A percentile compares a stretch with the other conserved stretches of the same genome.
Conservation (phyloP, 208 protist genomes). For the Leishmania turanica region DNA sequence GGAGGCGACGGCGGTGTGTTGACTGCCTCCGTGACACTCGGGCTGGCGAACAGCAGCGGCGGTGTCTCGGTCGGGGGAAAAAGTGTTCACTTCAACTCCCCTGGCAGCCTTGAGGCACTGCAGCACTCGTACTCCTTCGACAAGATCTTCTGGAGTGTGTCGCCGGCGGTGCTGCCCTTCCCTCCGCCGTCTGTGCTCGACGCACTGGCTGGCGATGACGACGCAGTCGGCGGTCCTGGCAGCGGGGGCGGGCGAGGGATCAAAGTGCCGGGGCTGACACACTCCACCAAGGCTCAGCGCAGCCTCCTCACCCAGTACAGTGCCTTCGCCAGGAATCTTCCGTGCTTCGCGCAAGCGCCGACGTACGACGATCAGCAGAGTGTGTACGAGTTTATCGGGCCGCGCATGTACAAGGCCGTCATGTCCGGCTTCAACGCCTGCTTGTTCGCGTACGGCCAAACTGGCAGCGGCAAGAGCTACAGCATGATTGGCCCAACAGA, state of each 20-base stretch:
- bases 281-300: conserved; percentile 8
- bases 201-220: conserved; percentile 1
- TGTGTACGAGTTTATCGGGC: conserved; percentile 82
- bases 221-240: neutral
- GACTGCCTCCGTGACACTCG: neutral
- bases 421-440: conserved; percentile 91
- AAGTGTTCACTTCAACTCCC: neutral
- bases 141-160: conserved; percentile 78
- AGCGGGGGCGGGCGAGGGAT: neutral
- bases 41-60: conserved; percentile 7
- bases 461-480: conserved; percentile 91
- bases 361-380: conserved; percentile 66
- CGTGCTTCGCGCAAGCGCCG: conserved; percentile 52
- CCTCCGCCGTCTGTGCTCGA: conserved; percentile 17
- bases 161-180: conserved; percentile 51
- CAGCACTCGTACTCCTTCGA: conserved; percentile 75
- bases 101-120: conserved; percentile 1
- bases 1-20: neutral
- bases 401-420: conserved; percentile 62
- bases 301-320: conserved; percentile 14
- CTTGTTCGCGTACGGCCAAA: conserved; percentile 93
- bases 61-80: conserved; percentile 4
- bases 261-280: neutral
- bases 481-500: conserved; percentile 86
- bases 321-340: conserved; percentile 33